Conservation (phyloP, 257 asterid species). For the Solanum sitiens region DNA sequence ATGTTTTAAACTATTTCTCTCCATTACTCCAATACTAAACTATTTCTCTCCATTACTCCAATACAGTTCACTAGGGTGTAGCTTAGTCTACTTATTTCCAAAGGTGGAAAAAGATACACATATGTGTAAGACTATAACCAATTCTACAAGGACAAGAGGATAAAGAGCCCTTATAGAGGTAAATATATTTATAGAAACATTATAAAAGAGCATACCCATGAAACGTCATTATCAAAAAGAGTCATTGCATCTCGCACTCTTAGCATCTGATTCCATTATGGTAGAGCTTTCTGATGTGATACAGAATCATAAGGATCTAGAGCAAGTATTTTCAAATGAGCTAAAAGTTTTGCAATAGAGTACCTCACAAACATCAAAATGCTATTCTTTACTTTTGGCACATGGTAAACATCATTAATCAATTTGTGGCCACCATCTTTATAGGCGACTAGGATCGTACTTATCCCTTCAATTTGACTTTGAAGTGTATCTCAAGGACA, state of each 20-base stretch:
- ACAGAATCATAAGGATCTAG: slow-evolving; percentile 40
- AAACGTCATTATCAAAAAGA: slow-evolving; percentile 29
- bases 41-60: not conserved
- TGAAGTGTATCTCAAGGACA: not conserved
- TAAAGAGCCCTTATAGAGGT: not conserved
- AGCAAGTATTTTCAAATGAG: slow-evolving; percentile 47
- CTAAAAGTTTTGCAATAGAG: slow-evolving; percentile 41
- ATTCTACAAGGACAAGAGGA: not conserved
- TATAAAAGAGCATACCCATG: slow-evolving; percentile 38
- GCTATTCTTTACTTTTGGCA: not conserved
- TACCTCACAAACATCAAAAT: slow-evolving; percentile 38
- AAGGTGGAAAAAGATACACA: not conserved
- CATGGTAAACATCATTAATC: not conserved
- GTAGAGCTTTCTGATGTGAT: slow-evolving; percentile 22
- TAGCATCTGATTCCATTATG: slow-evolving; percentile 44
- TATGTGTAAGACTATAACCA: not conserved
- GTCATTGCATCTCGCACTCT: slow-evolving; percentile 42
- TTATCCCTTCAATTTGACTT: not conserved
- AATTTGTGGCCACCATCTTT: not conserved
- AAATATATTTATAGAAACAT: not conserved
- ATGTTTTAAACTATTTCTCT: too few species aligned
- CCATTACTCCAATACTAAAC: not conserved
- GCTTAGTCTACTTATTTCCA: not conserved
- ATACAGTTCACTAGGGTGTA: not conserved
- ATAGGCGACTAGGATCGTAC: not conserved